Evolutionary conservation across 371 early-diverging fungal genomes (phyloP).

Genomic region (Funneliformis caledonium): DNA sequence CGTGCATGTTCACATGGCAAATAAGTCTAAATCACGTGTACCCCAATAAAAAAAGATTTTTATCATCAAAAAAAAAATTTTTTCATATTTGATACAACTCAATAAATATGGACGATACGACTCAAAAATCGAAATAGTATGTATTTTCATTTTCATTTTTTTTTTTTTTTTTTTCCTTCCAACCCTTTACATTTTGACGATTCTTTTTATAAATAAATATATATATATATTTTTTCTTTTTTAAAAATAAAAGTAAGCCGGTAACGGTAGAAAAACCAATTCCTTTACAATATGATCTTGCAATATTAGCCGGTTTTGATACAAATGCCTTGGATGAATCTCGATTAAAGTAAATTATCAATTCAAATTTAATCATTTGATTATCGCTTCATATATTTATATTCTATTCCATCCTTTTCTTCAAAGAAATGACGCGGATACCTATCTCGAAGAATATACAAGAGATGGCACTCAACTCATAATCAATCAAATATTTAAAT

Average conservation of each 20-base stretch:
- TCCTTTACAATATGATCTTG: conserved; percentile 88
- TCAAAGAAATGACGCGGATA: conserved; percentile 55
- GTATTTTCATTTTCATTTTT: not conserved
- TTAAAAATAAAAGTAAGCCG: conserved; percentile 54
- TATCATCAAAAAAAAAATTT: no score
- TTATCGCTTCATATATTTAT: not conserved
- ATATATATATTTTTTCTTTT: not conserved
- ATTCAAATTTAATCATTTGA: not conserved
- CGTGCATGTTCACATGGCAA: no score
- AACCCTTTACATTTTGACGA: not conserved
- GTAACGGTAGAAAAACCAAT: conserved; percentile 69
- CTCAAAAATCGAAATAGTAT: not conserved
- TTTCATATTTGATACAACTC: no score
- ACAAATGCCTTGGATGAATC: conserved; percentile 75
- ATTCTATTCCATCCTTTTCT: not conserved
- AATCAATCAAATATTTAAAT: conserved; percentile 86
- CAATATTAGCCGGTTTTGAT: conserved; percentile 80
- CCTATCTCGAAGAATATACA: conserved; percentile 71
- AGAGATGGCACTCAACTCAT: conserved; percentile 88
- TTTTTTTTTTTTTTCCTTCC: not conserved
- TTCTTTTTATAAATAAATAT: not conserved
- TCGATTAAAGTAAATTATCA: conserved; percentile 55
- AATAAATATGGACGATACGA: no score
- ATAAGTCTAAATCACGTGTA: no score
- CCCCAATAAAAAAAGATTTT: no score